phyloP scores from a whole-genome alignment of 1,139 yeast genomes.

The Waltiozyma sp. region DNA sequence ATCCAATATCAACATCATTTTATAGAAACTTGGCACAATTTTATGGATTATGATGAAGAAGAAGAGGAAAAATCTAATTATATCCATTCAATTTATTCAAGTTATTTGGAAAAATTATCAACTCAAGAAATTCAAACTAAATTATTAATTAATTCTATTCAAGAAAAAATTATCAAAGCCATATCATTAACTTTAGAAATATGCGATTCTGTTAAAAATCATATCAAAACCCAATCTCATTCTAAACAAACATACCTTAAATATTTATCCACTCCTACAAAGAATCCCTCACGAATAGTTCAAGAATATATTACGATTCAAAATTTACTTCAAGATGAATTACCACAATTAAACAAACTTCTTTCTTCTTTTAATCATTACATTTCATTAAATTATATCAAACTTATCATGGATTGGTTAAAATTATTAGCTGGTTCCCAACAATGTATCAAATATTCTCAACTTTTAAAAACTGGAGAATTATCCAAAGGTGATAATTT shows the following conservation, averaged over 20 bases:
- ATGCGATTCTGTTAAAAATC: conserved; percentile 16
- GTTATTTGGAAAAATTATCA: conserved; percentile 11
- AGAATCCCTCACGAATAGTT: conserved; percentile 11
- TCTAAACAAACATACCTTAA: conserved; percentile 24
- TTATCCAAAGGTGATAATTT: conserved; percentile 21
- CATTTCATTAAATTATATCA: conserved; percentile 16
- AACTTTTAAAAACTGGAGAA: conserved; percentile 7
- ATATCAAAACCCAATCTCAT: conserved; percentile 21
- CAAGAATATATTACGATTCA: conserved; percentile 19
- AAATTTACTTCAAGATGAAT: conserved; percentile 19
- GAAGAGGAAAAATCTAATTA: conserved; percentile 7
- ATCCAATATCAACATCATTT: conserved; percentile 7
- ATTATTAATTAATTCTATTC: conserved; percentile 17
- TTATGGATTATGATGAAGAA: conserved; percentile 14
- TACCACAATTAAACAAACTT: conserved; percentile 20
- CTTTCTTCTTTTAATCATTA: conserved; percentile 11
- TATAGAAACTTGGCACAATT: conserved; percentile 9
- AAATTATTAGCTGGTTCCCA: conserved; percentile 21
- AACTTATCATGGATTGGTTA: conserved; percentile 19
- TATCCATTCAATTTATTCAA: conserved; percentile 23
- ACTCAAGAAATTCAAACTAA: conserved; percentile 13
- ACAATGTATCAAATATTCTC: conserved; percentile 16
- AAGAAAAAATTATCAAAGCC: conserved; percentile 19
- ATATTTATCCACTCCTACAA: conserved; percentile 19
- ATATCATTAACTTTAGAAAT: conserved; percentile 14